Base-by-base conservation (phyloP, 2,329 filamentous ascomycete species). In the Venturia aucupariae region DNA sequence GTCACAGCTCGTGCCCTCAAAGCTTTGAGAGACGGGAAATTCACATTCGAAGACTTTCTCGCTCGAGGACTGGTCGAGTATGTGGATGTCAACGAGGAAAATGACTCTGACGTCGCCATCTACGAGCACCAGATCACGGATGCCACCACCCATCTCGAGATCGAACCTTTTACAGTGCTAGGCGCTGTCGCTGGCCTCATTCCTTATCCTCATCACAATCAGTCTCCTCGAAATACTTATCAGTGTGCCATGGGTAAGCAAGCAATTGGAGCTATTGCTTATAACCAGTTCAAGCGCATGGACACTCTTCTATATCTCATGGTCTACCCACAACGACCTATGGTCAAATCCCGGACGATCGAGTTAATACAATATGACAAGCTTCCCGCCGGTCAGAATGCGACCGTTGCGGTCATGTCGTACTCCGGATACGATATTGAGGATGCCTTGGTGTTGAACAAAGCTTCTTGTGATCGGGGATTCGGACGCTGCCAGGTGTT, bases 171-270 rank as follows among this genome's bases (percentile, higher is more conserved):
- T 73, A 99, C 94, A 1, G 88, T 99, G 61, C 84, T 99, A 17
- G 94, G 94, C 32, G 94, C 94, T 59, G 94, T 99, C 32, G 94
- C 94, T 46, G 94, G 94, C 54, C 81, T 99, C 44, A 99, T 99
- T 74, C 94, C 94, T 4, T 99, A 97, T 72, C 94, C 94, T 10
- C 94, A 99, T 75, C 94, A 99, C 80, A 99, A 99, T 76, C 94
- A 99, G 75, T 99, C 95, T 19, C 94, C 94, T 11, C 85, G 94
- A 82, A 99, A 99, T 74, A 99, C 94, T 0, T 99, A 99, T 73
- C 93, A 97, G 81, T 97, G 93, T 78, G 94, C 94, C 78, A 99
- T 99, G 94, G 94, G 94, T 84, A 99, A 99, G 79, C 94, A 99
- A 89, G 94, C 94, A 46, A 97, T 99, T 74, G 94, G 94, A 41